Percentiles rank a stretch among this genome's conserved stretches.
These are phyloP conservation scores for Verruconis gallopava DNA, from an alignment of 2,329 filamentous ascomycete species.

Conservation along the genomic window DNA sequence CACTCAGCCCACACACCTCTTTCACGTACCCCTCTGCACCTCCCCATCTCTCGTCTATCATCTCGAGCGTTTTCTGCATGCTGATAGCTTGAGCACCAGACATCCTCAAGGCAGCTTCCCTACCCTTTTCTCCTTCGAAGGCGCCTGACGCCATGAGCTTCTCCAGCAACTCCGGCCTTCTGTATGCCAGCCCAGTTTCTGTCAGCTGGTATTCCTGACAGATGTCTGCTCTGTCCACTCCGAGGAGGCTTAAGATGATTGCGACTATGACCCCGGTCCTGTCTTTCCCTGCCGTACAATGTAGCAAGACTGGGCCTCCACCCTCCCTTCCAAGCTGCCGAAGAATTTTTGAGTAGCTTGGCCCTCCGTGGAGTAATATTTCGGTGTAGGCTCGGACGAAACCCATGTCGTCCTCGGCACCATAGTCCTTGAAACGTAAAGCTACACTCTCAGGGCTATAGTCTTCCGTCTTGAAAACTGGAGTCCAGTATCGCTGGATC, in stretches of 20 bases:
- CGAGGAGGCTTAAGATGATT: conserved; percentile 50
- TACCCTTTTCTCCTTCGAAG: conserved; percentile 17
- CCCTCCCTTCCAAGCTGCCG: conserved; percentile 34
- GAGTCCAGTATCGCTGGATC: conserved; percentile 32
- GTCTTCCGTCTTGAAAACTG: conserved; percentile 51
- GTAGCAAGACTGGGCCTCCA: conserved; percentile 33
- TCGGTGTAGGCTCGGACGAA: conserved; percentile 51
- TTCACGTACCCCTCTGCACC: conserved; percentile 51
- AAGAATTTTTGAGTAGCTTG: conserved; percentile 47
- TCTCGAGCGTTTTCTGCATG: conserved; percentile 38
- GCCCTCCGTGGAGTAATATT: conserved; percentile 43
- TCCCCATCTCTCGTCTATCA: conserved; percentile 48
- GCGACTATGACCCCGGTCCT: conserved; percentile 59
- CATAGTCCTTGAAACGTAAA: conserved; percentile 47
- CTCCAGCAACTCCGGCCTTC: conserved; percentile 35
- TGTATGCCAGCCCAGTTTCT: conserved; percentile 41
- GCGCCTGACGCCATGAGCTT: conserved; percentile 30
- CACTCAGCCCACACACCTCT: conserved; percentile 43
- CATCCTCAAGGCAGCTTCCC: conserved; percentile 20
- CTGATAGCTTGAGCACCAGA: conserved; percentile 32
- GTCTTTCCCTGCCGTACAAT: conserved; percentile 70
- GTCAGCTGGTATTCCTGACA: conserved; percentile 58
- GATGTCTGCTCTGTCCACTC: conserved; percentile 45
- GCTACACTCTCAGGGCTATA: conserved; percentile 52
- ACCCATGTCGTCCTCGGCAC: conserved; percentile 37